Base-by-base conservation (phyloP, 208 protist genomes). In the Zelonia costaricensis region DNA sequence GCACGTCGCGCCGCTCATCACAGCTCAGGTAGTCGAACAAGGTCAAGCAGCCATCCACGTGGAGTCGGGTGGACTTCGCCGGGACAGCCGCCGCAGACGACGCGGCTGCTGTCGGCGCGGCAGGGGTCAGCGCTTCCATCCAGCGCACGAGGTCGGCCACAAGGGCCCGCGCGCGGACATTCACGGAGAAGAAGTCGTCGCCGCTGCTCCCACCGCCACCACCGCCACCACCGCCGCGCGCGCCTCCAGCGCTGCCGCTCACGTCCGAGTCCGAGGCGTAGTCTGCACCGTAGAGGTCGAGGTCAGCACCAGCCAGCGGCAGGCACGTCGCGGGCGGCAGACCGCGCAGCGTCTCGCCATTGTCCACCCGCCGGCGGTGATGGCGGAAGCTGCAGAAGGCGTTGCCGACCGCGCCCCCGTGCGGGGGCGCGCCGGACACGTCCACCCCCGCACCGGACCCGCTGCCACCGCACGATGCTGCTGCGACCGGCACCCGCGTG, bases 111-210 rank as follows among this genome's bases (percentile, higher is more conserved):
- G 44, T 10, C n/a, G 54, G 44, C 25, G 36, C n/a, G 13, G 30
- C 22, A 2, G 57, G 35, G 1, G 57, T 55, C 40, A 85, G 31
- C 2, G 59, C 58, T 23, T 57, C 62, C 57, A 81, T 65, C 78
- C 78, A 85, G 16, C 33, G 18, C 27, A 42, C 42, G 12, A 85
- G 31, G 28, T 75, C 66, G 4, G 46, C 23, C n/a, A 75, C 59
- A 55, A 85, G 30, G 16, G 66, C 46, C 13, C 63, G 74, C 5
- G 78, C 78, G 30, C 71, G 63, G n/a, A 81, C 67, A 44, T 85
- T 85, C 9, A 85, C 30, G 6, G 65, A 54, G 57, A 74, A 85
- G 44, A 68, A 70, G 52, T 85, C 78, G 25, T 43, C 38, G 51
- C 10, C 16, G 22, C 42, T 7, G 48, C 16, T 10, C 13, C 42